Conservation (phyloP, 805 yeast species). For the Saturnispora galanensis region DNA sequence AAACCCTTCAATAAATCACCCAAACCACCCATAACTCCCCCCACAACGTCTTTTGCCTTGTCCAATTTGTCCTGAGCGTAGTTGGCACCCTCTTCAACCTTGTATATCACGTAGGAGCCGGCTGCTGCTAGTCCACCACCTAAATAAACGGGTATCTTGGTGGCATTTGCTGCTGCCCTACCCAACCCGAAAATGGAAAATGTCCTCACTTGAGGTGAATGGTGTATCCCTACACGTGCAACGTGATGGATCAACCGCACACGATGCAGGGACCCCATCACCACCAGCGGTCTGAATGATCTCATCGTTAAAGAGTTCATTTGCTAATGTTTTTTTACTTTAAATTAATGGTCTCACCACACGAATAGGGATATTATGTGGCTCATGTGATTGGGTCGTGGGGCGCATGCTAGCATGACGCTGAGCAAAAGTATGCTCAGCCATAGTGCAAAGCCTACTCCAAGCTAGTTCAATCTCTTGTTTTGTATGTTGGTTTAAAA, state of each 20-base stretch:
- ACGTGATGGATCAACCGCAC: constrained; percentile 1
- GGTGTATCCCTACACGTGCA: no score
- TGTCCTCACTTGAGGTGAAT: constrained; percentile 6
- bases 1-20: constrained; percentile 25
- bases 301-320: background rate
- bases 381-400: no score
- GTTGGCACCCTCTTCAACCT: constrained; percentile 75
- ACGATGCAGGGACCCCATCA: constrained; percentile 5
- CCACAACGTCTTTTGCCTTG: constrained; percentile 53
- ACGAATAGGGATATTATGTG: no score
- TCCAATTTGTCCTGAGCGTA: constrained; percentile 61
- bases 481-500: no score
- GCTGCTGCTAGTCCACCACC: constrained; percentile 95
- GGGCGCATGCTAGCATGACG: no score
- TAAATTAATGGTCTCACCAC: no score
- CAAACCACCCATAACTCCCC: constrained; percentile 38
- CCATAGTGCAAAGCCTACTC: no score
- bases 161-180: constrained; percentile 43
- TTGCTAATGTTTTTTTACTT: background rate
- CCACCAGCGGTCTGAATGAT: background rate
- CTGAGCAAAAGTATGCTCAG: no score
- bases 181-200: constrained; percentile 35
- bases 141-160: constrained; percentile 65
- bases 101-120: constrained; percentile 84
- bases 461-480: no score